Conservation (phyloP, 441 rosid species). For the Bocquillonia castaneifolia region DNA sequence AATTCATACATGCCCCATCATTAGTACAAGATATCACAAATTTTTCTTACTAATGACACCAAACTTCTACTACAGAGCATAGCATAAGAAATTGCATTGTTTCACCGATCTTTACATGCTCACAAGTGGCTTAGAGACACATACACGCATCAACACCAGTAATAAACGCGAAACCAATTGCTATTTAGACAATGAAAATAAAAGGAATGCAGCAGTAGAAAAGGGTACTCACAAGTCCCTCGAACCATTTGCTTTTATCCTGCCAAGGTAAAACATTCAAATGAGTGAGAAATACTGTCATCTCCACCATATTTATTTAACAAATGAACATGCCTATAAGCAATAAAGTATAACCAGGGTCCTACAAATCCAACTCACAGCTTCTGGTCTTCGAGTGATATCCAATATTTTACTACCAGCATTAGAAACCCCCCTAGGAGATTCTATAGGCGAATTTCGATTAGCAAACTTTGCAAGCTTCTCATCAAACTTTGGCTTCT, state of each 20-base stretch:
- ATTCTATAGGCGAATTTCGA: constrained; percentile 30
- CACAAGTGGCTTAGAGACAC: not conserved
- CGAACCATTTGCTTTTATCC: constrained; percentile 71
- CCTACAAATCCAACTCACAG: constrained; percentile 47
- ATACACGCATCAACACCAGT: not conserved
- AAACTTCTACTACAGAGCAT: constrained; percentile 3
- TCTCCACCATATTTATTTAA: constrained; percentile 4
- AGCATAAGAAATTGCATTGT: not conserved
- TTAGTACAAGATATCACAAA: constrained; percentile 9
- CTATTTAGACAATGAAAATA: not conserved
- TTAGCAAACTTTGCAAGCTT: constrained; percentile 23
- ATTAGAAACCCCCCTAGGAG: constrained; percentile 21
- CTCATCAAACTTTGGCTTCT: constrained; percentile 36
- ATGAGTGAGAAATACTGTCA: constrained; percentile 21
- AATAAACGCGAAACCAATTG: not conserved
- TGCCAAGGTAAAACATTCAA: constrained; percentile 36
- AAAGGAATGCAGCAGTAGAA: not conserved
- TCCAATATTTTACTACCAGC: constrained; percentile 30
- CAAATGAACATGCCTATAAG: not conserved
- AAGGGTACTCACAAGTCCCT: constrained; percentile 51
- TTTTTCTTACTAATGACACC: constrained; percentile 1
- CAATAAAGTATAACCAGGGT: not conserved
- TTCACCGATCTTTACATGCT: not conserved
- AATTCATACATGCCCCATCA: constrained; percentile 18
- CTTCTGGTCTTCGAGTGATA: constrained; percentile 40